phyloP scores from a whole-genome alignment of 768 basidiomycete species.

The Hericium alpestre region DNA sequence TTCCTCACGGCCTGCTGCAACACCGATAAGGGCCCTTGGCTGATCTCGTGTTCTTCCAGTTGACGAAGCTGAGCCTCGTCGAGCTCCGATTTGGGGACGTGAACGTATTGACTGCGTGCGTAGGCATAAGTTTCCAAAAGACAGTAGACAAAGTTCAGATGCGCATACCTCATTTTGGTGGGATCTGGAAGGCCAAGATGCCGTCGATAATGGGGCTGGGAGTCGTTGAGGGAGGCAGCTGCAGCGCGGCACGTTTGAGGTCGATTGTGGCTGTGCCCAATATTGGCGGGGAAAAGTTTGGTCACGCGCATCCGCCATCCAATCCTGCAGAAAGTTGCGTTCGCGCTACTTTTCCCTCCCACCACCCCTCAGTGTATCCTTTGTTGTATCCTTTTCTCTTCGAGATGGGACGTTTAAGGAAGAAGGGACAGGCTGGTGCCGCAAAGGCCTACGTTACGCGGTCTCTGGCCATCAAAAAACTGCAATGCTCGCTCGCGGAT shows the following conservation, averaged over 20 bases:
- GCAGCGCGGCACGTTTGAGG: too few species aligned
- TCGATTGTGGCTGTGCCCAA: slow-evolving; percentile 8
- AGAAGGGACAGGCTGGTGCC: slow-evolving; percentile 85
- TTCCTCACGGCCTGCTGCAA: slow-evolving; percentile 96
- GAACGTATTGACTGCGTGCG: slow-evolving; percentile 84
- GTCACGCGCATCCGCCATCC: slow-evolving; percentile 13
- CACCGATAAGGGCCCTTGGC: slow-evolving; percentile 92
- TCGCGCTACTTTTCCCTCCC: background rate
- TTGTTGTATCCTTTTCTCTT: background rate
- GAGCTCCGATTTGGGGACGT: slow-evolving; percentile 92
- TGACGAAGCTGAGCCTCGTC: slow-evolving; percentile 94
- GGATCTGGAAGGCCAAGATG: background rate
- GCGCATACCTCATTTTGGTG: slow-evolving; percentile 11
- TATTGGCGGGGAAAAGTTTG: slow-evolving; percentile 19
- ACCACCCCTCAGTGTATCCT: too few species aligned
- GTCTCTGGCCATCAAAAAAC: slow-evolving; percentile 83
- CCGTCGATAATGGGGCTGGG: too few species aligned
- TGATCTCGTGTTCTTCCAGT: slow-evolving; percentile 97
- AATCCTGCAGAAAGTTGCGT: slow-evolving; percentile 1
- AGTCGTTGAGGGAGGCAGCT: too few species aligned
- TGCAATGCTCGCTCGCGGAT: slow-evolving; percentile 94
- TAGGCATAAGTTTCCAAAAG: background rate
- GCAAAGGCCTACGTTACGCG: slow-evolving; percentile 89
- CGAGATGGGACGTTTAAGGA: slow-evolving; percentile 63
- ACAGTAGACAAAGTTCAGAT: background rate